Evolutionary conservation across 176 grass and related monocot species (phyloP).

Genomic region (Bothriochloa decipiens): DNA sequence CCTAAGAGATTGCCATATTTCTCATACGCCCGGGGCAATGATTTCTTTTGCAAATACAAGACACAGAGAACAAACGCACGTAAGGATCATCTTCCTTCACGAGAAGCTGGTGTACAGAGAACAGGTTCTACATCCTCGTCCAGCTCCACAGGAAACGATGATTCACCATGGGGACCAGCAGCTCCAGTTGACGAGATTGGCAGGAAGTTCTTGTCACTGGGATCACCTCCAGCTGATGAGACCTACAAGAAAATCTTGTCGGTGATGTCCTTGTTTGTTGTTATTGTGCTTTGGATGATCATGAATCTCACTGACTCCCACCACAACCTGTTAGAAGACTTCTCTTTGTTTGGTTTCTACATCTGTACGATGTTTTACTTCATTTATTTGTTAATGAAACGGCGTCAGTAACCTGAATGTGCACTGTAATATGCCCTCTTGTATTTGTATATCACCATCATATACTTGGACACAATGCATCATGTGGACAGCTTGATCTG

Average conservation of each 20-base stretch:
- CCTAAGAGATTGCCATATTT: constrained; percentile 7
- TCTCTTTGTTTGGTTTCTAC: not conserved
- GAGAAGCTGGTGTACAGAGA: not conserved
- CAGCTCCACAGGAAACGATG: not conserved
- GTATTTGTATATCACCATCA: not conserved
- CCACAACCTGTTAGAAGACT: not conserved
- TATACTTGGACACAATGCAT: not conserved
- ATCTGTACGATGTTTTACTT: not conserved
- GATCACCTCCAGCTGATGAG: not conserved
- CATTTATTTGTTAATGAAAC: not conserved
- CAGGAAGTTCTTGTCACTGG: too few species aligned
- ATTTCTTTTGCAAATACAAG: not conserved
- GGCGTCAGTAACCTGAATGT: not conserved
- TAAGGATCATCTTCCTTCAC: not conserved
- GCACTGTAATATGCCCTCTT: not conserved
- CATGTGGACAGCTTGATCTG: not conserved
- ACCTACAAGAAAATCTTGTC: not conserved
- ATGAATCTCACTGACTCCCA: not conserved
- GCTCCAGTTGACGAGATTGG: not conserved
- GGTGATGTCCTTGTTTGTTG: not conserved
- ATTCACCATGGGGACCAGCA: not conserved
- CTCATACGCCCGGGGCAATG: constrained; percentile 15
- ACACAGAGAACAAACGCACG: not conserved
- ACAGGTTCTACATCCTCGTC: not conserved
- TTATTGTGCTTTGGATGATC: not conserved